Percentiles rank a stretch among this genome's conserved stretches.
phyloP scores from a whole-genome alignment of 2,329 filamentous ascomycete genomes.

The Colletotrichum gloeosporioides region DNA sequence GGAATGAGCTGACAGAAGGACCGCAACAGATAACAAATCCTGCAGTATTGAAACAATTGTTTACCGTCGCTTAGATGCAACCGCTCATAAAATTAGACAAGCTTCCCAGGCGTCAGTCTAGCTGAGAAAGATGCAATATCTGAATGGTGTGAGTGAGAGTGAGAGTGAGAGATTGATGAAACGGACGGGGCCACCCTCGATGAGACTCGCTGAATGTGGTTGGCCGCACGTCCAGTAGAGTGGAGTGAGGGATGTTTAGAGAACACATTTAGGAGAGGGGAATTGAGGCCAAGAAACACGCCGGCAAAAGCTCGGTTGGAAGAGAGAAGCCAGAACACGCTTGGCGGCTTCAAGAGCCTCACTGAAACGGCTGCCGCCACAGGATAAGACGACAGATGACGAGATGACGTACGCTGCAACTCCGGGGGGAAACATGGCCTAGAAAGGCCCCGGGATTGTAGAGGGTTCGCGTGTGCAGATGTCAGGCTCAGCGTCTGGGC shows the following conservation, averaged over 20 bases:
- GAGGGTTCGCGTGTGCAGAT: neutral
- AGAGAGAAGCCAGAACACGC: neutral
- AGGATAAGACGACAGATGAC: constrained; percentile 10
- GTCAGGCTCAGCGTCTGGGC: neutral
- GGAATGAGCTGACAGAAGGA: neutral
- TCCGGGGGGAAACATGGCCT: neutral
- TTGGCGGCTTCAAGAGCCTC: neutral
- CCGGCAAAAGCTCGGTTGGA: neutral
- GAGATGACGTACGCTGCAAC: constrained; percentile 1
- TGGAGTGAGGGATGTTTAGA: neutral
- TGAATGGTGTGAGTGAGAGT: neutral
- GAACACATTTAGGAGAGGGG: neutral
- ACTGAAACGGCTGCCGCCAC: constrained; percentile 10
- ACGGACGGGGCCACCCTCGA: neutral
- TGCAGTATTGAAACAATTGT: neutral
- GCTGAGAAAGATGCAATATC: neutral
- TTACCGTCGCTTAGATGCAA: neutral
- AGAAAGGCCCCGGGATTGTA: neutral
- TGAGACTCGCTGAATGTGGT: neutral
- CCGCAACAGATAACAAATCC: neutral
- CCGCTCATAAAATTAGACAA: neutral
- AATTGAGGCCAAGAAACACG: neutral
- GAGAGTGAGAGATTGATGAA: constrained; percentile 7
- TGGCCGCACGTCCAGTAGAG: neutral
- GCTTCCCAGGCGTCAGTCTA: neutral